Base-by-base conservation (phyloP, 208 protist species). In the Crithidia sp. region DNA sequence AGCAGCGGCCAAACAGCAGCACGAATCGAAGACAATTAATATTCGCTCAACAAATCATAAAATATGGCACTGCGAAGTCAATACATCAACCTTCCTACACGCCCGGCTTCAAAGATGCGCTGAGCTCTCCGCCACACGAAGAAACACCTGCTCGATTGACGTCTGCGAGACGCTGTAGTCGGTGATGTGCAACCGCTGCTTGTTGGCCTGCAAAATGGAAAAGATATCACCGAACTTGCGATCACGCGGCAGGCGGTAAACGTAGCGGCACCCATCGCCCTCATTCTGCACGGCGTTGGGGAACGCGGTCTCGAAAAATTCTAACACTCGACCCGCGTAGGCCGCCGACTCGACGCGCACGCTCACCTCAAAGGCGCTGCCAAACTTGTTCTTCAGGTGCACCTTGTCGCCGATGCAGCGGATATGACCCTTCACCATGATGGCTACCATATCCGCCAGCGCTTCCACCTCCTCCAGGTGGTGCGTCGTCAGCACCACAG, bases 391-490 rank as follows among this genome's bases (percentile, higher is more conserved):
- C 80, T 92, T 89, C 41, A 98, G 79, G 67, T 94, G 86, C n/a
- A 81, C 82, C 55, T 81, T 83, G 58, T 79, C 77, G n/a, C 96
- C 96, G 36, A 98, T 78, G 71, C 88, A 95, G 9, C 79, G 81
- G 40, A 98, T 66, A 16, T 76, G 65, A 39, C 95, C 95, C 47
- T 86, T 76, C 7, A 83, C 82, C 87, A 97, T 95, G 50, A 97
- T 96, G 9, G 85, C 90, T 9, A 96, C 74, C 39, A 74, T 64
- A 58, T 83, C 43, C 36, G 87, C 88, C 7, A 98, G 75, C 4
- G 92, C 92, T 74, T 98, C 94, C 71, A 92, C 88, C 86, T 98
- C 96, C 69, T 97, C 94, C 83, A 98, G 84, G 65, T 97, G 92
- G 71, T 98, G 96, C 56, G 95, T 98, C 59, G 95, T 98, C 62